Percentiles rank a stretch among this genome's conserved stretches.
phyloP scores from a whole-genome alignment of 805 yeast species.

The Saturnispora gosingensis region DNA sequence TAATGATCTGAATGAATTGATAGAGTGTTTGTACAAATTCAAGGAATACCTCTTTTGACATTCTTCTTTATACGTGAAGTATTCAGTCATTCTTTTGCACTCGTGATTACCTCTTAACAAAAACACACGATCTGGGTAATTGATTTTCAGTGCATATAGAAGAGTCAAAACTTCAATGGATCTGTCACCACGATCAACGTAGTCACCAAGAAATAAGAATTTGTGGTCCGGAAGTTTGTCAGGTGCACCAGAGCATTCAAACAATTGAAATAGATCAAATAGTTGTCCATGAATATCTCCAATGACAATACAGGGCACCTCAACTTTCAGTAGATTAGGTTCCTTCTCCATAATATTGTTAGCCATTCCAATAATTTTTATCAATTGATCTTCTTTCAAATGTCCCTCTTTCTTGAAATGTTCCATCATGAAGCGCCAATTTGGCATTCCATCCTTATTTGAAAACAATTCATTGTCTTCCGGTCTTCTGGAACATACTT shows the following conservation, averaged over 20 bases:
- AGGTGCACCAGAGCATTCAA: slow-evolving; percentile 92
- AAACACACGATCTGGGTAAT: slow-evolving; percentile 66
- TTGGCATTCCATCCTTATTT: slow-evolving; percentile 50
- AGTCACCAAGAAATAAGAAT: slow-evolving; percentile 85
- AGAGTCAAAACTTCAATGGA: slow-evolving; percentile 77
- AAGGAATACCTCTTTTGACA: slow-evolving; percentile 75
- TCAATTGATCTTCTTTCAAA: slow-evolving; percentile 59
- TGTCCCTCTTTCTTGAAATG: slow-evolving; percentile 81
- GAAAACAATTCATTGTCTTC: slow-evolving; percentile 59
- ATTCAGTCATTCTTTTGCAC: slow-evolving; percentile 84
- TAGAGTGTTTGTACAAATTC: slow-evolving; percentile 58
- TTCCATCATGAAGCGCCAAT: slow-evolving; percentile 57
- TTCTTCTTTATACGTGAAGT: slow-evolving; percentile 87
- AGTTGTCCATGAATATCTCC: slow-evolving; percentile 98
- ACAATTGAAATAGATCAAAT: slow-evolving; percentile 78
- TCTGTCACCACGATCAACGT: slow-evolving; percentile 91
- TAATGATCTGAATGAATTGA: slow-evolving; percentile 71
- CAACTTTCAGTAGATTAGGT: slow-evolving; percentile 69
- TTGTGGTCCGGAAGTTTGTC: slow-evolving; percentile 39
- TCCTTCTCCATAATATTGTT: slow-evolving; percentile 55
- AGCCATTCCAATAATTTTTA: slow-evolving; percentile 55
- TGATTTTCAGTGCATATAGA: slow-evolving; percentile 70
- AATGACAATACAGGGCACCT: slow-evolving; percentile 90
- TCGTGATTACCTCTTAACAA: slow-evolving; percentile 92
- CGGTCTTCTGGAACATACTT: slow-evolving; percentile 51